Evolutionary conservation across 1,139 yeast genomes (phyloP), one percentile per base, ranked within the genome.

Genomic region (Keqinozyma sinolaborantium): DNA sequence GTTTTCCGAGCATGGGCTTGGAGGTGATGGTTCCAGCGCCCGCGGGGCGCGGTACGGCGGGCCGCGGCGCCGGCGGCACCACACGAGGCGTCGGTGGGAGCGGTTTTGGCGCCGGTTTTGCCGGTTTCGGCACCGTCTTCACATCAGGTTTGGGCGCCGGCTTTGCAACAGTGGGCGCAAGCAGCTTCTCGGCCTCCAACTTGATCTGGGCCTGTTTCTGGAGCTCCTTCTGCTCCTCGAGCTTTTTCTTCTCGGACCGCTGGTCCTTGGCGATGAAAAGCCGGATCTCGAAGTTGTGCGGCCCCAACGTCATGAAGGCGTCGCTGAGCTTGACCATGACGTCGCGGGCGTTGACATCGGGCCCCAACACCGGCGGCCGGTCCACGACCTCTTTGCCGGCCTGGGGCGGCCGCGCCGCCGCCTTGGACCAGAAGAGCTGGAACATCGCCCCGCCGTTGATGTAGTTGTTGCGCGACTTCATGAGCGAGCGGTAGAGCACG

Each of bases 291-390:
- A 86, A 85, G 1, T 64, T 59, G 57, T 92, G 98, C 0, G 96
- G 96, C 0, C 97, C 97, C 24, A 84, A 67, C 4, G 70, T 66
- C 61, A 88, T 58, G 1, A 67, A 60, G 35, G 90, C 79, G 45
- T 90, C 97, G 47, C 94, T 78, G 36, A 92, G 61, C 51, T 87
- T 87, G 36, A 87, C 84, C 96, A 90, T 88, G 32, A 81, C 81
- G 44, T 92, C 97, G 44, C 95, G 67, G 23, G 83, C 83, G 53
- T 77, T 77, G 7, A 67, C 68, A 10, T 71, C 71, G 24, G 59
- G 48, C 5, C 70, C 64, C 30, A 70, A 56, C 24, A 73, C 64
- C 23, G 82, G 70, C 10, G 56, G 53, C 24, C 72, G 40, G 23
- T 58, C 59, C 14, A 42, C 39, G 21, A 52, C 66, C 25, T 48